Evolutionary conservation across 495 filamentous ascomycete genomes (phyloP), one percentile per base, ranked within the genome.

Genomic region (Trypethelium eluteriae): DNA sequence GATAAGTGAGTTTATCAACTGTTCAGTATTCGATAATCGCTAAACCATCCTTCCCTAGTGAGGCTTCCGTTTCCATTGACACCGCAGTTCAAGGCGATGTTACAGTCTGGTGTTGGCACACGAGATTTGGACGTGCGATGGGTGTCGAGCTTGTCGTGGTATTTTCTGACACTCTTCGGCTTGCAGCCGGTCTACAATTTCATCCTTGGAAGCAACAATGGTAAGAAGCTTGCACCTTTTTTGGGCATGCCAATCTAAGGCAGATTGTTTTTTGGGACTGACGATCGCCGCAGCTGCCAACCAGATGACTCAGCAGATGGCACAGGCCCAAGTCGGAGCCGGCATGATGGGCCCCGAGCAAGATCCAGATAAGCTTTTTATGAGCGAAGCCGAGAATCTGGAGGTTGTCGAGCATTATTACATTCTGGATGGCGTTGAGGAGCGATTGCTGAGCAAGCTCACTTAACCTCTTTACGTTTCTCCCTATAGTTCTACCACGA

Each of bases 71-170:
- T 98, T 79, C 95, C 94, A 1, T 81, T 98, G 64, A 98, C 94
- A 12, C 92, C 96, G 73, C 92, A 95, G 74, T 98, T 98, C 82
- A 98, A 98, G 82, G 92, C 90, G 64, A 98, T 98, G 94, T 84
- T 98, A 53, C 94, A 98, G 79, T 92, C 93, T 11, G 94, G 95
- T 69, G 92, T 98, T 39, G 90, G 89, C 65, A 98, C 95, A 2
- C 90, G 88, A 70, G 94, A 98, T 76, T 86, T 98, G 79, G 95
- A 98, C 76, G 94, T 96, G 9, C 80, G 91, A 77, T 98, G 94
- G 94, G 96, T 98, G 76, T 98, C 94, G 1, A 94, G 90, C 73
- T 86, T 98, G 72, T 96, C 92, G 59, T 98, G 93, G 93, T 98
- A 98, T 79, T 98, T 98, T 75, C 79, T 98, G 62, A 96, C 94